Evolutionary conservation across 2,329 filamentous ascomycete genomes (phyloP), one percentile per base, ranked within the genome.

Genomic region (Diaporthe citriasiana): DNA sequence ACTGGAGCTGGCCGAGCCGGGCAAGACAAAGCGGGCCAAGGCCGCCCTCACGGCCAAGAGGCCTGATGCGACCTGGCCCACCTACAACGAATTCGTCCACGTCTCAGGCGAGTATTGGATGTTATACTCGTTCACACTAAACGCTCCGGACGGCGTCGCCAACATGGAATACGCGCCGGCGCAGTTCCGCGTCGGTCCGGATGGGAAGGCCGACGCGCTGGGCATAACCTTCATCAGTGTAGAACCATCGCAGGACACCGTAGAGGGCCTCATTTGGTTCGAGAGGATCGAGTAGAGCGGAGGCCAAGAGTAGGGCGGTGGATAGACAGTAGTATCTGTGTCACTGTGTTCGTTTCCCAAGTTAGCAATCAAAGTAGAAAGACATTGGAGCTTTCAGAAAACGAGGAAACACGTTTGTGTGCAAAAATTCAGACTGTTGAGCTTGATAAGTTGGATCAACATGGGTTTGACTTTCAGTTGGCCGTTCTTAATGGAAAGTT

Each of bases 371-470:
- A 25, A 42, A 9, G 59, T 33, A 59, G 47, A 63, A 63, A 19
- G 22, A 38, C 22, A 33, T 10, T 27, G 45, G 75, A n/a, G 45
- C 25, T 25, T 35, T 51, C 27, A 50, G 42, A 30, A 10, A 15
- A 51, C n/a, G n/a, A 57, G 17, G 7, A 45, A 42, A 71, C 19
- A 40, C 17, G 45, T 6, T 22, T 66, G 33, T 9, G 53, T 59
- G 51, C 27, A 63, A 56, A 27, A 71, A 74, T 74, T 91, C 89
- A 91, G 88, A 91, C 87, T 90, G 87, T 90, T 90, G 88, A 91
- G 89, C 88, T 90, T 91, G 89, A 89, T 87, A 83, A 45, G 38
- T 78, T 74, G 71, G 38, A 75, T 77, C 76, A 77, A 77, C 76
- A 77, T 76, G 76, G 75, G 75, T 76, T 76, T 76, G 75, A 76